phyloP scores from a whole-genome alignment of 805 yeast genomes.

The Kodamaea laetipori region DNA sequence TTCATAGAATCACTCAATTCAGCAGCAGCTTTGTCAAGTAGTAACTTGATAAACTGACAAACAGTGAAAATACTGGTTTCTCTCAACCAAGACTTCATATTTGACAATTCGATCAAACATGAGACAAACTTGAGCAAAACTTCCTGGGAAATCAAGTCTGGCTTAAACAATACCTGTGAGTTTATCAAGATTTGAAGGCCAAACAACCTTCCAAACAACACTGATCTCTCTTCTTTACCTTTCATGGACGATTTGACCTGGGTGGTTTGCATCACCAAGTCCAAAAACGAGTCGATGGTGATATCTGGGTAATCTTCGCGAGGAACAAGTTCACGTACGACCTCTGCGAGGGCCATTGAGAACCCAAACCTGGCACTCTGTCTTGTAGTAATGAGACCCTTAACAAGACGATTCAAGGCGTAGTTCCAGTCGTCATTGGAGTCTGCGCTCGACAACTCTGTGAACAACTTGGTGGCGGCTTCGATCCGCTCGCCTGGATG shows the following conservation, averaged over 20 bases:
- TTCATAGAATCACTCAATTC: slow-evolving; percentile 10
- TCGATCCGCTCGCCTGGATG: slow-evolving; percentile 67
- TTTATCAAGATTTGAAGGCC: slow-evolving; percentile 76
- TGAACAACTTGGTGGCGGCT: slow-evolving; percentile 67
- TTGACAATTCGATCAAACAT: slow-evolving; percentile 57
- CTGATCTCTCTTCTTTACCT: slow-evolving; percentile 82
- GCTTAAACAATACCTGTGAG: slow-evolving; percentile 33
- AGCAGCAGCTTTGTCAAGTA: slow-evolving; percentile 8
- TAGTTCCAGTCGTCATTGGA: slow-evolving; percentile 71
- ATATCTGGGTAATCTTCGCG: slow-evolving; percentile 27
- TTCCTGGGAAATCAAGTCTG: slow-evolving; percentile 15
- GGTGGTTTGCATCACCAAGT: slow-evolving; percentile 41
- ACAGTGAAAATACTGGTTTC: slow-evolving; percentile 79
- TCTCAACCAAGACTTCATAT: slow-evolving; percentile 77
- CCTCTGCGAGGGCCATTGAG: slow-evolving; percentile 82
- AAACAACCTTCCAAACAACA: slow-evolving; percentile 79
- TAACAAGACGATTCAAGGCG: slow-evolving; percentile 74
- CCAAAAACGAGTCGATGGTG: slow-evolving; percentile 37
- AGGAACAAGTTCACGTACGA: slow-evolving; percentile 39
- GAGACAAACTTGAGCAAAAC: slow-evolving; percentile 46
- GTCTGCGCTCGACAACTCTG: slow-evolving; percentile 52
- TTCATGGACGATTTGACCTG: slow-evolving; percentile 46
- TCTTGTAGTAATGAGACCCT: slow-evolving; percentile 79
- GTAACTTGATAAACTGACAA: slow-evolving; percentile 45
- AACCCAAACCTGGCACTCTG: slow-evolving; percentile 87